Base-by-base conservation (phyloP, 108 stramenopile species). In the Chaetoceros muelleri region DNA sequence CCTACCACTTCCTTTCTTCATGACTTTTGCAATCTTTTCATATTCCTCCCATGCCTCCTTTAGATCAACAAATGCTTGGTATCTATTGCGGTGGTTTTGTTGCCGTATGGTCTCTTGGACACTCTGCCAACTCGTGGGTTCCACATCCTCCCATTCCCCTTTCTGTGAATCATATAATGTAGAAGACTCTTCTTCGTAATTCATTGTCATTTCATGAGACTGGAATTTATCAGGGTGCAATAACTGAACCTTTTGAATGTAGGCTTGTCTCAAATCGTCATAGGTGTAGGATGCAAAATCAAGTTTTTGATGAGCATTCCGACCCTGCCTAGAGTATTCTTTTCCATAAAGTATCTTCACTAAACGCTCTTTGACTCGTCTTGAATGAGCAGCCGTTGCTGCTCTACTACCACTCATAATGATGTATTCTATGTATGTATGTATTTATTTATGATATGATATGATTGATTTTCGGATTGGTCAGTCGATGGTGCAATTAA, bases 201-300 rank as follows among this genome's bases (percentile, higher is more conserved):
- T 40, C 13, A 13, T 13, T 10, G 34, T 40, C n/a, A n/a, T n/a
- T n/a, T n/a, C n/a, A n/a, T n/a, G n/a, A 17, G 24, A 16, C 2
- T n/a, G 13, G 29, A 31, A 18, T 55, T 84, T 87, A 51, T 90
- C 89, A 2, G 89, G 89, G 60, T 90, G 89, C 57, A 90, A 68
- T 26, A 48, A 60, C 20, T 86, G 82, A 7, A 80, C 57, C 44
- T 66, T 58, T 28, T 70, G 31, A 7, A 90, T 46, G 30, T 85
- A 90, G 1, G 76, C 80, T 13, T 51, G 63, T 31, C 79, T 66
- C 21, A 90, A 61, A 47, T 80, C 64, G 10, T 55, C 31, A 64
- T 80, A 76, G 0, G 81, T 67, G 48, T 79, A 80, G 1, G 34
- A 40, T 5, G 74, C 48, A 50, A 28, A 46, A 55, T 80, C 78